Evolutionary conservation across 441 rosid genomes (phyloP).

Genomic region (Jatropha multifida): DNA sequence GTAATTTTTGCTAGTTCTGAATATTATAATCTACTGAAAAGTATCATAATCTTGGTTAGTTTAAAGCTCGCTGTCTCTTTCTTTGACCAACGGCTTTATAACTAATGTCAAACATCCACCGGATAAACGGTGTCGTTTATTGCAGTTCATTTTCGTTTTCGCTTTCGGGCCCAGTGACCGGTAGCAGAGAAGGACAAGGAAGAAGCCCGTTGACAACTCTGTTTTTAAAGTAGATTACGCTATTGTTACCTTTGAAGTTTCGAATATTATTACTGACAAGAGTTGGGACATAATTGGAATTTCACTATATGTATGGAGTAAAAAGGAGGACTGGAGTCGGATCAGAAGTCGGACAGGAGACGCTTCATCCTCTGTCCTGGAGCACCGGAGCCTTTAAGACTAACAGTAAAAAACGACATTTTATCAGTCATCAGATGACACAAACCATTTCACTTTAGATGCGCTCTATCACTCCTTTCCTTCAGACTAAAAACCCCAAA

Average conservation of each 20-base stretch:
- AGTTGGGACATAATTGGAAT: slow-evolving; percentile 7
- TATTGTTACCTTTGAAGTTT: background rate
- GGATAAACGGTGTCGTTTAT: background rate
- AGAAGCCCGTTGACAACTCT: background rate
- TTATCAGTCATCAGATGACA: background rate
- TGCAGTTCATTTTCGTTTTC: background rate
- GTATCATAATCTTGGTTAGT: too few species aligned
- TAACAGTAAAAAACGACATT: background rate
- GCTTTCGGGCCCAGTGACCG: background rate
- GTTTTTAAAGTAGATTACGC: background rate
- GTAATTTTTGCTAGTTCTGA: background rate
- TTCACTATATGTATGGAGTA: background rate
- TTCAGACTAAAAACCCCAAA: slow-evolving; percentile 12
- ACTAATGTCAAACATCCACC: too few species aligned
- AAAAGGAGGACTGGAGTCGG: background rate
- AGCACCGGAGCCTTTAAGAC: background rate
- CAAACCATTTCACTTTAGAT: background rate
- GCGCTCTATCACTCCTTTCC: background rate
- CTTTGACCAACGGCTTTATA: too few species aligned
- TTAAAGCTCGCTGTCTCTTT: too few species aligned
- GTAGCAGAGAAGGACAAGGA: background rate
- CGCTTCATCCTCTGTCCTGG: too few species aligned
- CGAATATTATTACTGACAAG: background rate
- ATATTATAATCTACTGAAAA: background rate
- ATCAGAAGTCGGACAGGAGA: background rate